Base-by-base conservation (phyloP, 2,329 filamentous ascomycete species). In the Fusarium circinatum region DNA sequence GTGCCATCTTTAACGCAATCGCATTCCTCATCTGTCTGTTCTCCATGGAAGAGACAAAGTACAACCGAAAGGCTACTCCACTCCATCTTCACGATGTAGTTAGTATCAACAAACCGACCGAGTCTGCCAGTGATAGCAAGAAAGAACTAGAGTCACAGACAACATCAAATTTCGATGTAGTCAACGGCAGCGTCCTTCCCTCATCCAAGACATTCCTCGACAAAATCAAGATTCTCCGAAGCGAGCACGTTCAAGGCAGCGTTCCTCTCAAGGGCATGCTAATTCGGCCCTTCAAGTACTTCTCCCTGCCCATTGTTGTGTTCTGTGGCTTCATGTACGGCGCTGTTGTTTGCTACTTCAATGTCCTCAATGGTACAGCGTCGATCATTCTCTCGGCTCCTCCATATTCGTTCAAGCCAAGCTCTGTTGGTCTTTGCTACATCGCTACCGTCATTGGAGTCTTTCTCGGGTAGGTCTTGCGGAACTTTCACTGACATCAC, bases 51-150 rank as follows among this genome's bases (percentile, higher is more conserved):
- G 44, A 47, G 1, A 47, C 44, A 7, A 47, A 28, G 24, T 47
- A 22, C 1, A 47, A 47, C 6, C 18, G 44, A 10, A 22, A 47
- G 24, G 44, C 44, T 4, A 20, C 44, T 2, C 5, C 44, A 28
- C 44, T 47, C 8, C 24, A 47, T 15, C 24, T 47, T 8, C 10
- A 28, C 44, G 24, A 47, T 10, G 5, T 6, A 0, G 12, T 28
- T 2, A 4, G 28, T 5, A 14, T 28, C 6, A 7, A 18, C 24
- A 47, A 20, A 20, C 5, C 44, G 0, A 14, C 17, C 11, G 44
- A 45, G 1, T 26, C 24, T 10, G 0, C 18, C 0, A 45, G 11
- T 8, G 12, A 47, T 20, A 6, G 3, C 8, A 47, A 47, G 24
- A 20, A 47, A 10, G 44, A 28, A 2, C 0, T 3, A 20, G 44